phyloP scores from a whole-genome alignment of 495 filamentous ascomycete species.

The Lophium mytilinum region DNA sequence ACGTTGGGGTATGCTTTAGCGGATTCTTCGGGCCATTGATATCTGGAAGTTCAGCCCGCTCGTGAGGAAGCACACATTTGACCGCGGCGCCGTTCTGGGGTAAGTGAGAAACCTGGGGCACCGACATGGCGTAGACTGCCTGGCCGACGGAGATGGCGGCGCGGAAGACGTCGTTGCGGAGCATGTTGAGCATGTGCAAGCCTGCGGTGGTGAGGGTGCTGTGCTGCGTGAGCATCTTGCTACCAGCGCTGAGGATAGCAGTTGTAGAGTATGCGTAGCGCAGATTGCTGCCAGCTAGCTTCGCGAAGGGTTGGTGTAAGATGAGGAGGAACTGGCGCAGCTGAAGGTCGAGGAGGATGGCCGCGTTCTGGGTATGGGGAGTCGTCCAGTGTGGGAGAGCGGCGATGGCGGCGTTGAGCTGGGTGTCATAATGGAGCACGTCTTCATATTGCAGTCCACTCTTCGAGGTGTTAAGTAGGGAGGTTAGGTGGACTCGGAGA shows the following conservation, averaged over 20 bases:
- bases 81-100: too few relatives aligned
- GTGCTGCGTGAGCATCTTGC: slow-evolving; percentile 2
- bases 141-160: slow-evolving; percentile 5
- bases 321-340: slow-evolving; percentile 20
- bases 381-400: slow-evolving; percentile 11
- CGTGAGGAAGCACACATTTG: neutral
- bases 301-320: slow-evolving; percentile 18
- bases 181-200: slow-evolving; percentile 2
- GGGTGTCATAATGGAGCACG: slow-evolving; percentile 16
- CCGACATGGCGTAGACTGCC: slow-evolving; percentile 10
- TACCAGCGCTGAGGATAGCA: slow-evolving; percentile 7
- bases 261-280: slow-evolving; percentile 17
- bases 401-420: slow-evolving; percentile 4
- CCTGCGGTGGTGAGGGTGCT: neutral
- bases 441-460: slow-evolving; percentile 16
- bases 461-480: slow-evolving; percentile 19
- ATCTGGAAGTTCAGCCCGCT: neutral
- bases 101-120: neutral
- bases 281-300: slow-evolving; percentile 6
- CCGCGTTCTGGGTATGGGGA: neutral
- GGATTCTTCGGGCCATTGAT: neutral
- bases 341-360: slow-evolving; percentile 16
- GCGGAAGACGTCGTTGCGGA: slow-evolving; percentile 18
- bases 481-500: slow-evolving; percentile 12
- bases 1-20: neutral